Evolutionary conservation across 305 asterid species (phyloP).

Genomic region (Fraxinus angustifolia): DNA sequence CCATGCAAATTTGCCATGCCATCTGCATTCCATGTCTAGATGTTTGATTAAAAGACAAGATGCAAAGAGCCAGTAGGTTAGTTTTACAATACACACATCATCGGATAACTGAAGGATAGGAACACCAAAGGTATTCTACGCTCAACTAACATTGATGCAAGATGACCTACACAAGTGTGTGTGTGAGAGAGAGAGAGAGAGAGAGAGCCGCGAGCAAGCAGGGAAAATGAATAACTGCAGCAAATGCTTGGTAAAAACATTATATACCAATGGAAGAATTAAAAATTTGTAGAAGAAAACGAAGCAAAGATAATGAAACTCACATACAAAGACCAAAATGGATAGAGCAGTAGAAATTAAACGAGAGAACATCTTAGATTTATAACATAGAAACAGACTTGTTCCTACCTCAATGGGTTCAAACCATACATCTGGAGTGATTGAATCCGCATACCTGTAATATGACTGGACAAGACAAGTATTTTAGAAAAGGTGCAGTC

Average conservation of each 20-base stretch:
- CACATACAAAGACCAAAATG: neutral
- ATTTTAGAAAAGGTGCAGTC: constrained; percentile 22
- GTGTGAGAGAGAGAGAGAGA: neutral
- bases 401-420: constrained; percentile 81
- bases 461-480: constrained; percentile 54
- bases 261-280: neutral
- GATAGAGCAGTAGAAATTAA: neutral
- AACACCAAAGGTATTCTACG: neutral
- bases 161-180: neutral
- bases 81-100: neutral
- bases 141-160: neutral
- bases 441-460: constrained; percentile 68
- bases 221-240: neutral
- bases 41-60: neutral
- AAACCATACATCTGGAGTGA: constrained; percentile 94
- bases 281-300: neutral
- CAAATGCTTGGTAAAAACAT: neutral
- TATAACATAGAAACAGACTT: neutral
- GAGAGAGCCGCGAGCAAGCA: neutral
- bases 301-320: neutral
- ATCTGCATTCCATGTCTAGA: neutral
- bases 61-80: neutral
- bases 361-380: constrained; percentile 1
- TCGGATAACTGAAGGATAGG: neutral
- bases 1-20: neutral